A percentile compares a stretch with the other conserved stretches of the same genome.
Evolutionary conservation across 2,329 filamentous ascomycete species (phyloP).

Genomic region (Atkinsonella hypoxylon): DNA sequence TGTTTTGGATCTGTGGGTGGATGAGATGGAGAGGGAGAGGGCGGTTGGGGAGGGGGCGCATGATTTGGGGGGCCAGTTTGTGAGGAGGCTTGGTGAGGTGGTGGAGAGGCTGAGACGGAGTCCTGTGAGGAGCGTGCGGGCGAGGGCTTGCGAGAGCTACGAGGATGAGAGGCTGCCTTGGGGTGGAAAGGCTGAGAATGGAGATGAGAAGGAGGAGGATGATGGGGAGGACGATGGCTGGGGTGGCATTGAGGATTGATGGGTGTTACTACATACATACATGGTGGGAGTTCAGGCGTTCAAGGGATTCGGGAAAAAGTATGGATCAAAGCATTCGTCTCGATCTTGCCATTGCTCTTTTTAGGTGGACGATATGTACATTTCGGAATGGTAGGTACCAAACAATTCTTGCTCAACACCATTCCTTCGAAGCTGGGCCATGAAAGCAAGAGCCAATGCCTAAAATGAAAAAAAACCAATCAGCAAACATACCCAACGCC

Average conservation of each 20-base stretch:
- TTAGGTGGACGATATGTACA: not conserved
- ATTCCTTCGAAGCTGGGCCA: not conserved
- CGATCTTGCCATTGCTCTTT: not conserved
- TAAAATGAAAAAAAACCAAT: not conserved
- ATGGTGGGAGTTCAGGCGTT: not conserved
- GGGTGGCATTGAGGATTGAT: conserved; percentile 59
- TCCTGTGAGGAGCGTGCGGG: conserved; percentile 59
- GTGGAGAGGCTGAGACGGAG: conserved; percentile 45
- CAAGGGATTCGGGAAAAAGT: not conserved
- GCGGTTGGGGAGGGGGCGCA: conserved; percentile 23
- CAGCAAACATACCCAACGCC: not conserved
- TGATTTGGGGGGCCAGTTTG: conserved; percentile 30
- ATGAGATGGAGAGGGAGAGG: conserved; percentile 68
- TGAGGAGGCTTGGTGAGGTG: conserved; percentile 40
- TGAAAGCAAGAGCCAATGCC: not conserved
- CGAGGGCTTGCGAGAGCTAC: conserved; percentile 56
- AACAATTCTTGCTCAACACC: not conserved
- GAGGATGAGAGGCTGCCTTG: conserved; percentile 62
- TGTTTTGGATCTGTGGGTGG: conserved; percentile 80
- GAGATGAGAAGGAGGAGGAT: conserved; percentile 27
- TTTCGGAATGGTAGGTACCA: not conserved
- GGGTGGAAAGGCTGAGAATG: conserved; percentile 26
- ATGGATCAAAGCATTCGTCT: not conserved
- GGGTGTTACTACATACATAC: conserved; percentile 10
- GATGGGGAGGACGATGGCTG: conserved; percentile 38